Percentiles rank a stretch among this genome's conserved stretches.
Evolutionary conservation across 305 asterid genomes (phyloP).

Genomic region (Fraxinus sp.): DNA sequence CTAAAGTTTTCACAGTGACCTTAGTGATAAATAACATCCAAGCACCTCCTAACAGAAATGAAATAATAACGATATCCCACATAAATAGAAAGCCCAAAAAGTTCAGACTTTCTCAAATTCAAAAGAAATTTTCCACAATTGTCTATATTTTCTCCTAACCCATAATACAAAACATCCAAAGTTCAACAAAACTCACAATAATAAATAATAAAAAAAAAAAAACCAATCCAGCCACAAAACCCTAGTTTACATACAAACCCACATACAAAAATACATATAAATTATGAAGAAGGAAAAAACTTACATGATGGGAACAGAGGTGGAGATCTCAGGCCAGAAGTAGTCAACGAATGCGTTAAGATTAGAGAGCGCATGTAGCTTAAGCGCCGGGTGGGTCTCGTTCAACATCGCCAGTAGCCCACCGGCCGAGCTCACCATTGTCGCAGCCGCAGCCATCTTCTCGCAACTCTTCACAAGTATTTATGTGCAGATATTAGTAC

Average conservation of each 20-base stretch:
- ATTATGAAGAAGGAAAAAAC: background rate
- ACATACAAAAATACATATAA: background rate
- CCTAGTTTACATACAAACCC: background rate
- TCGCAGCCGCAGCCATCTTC: constrained; percentile 60
- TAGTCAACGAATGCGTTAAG: constrained; percentile 80
- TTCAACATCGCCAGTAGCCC: constrained; percentile 86
- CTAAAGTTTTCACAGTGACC: background rate
- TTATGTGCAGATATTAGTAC: background rate
- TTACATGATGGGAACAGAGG: constrained; percentile 80
- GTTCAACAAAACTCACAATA: background rate
- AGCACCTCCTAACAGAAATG: background rate
- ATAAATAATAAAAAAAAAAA: background rate
- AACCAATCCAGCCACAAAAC: constrained; percentile 1
- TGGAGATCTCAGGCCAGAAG: constrained; percentile 98
- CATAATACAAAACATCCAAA: background rate
- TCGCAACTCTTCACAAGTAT: background rate
- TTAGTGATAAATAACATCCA: background rate
- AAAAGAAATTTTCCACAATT: background rate
- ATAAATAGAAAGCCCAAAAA: background rate
- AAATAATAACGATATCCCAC: background rate
- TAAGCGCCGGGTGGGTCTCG: constrained; percentile 73
- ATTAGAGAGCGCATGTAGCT: constrained; percentile 83
- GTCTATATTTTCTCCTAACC: background rate
- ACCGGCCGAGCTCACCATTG: constrained; percentile 88
- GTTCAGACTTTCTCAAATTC: background rate